phyloP scores from a whole-genome alignment of 2,329 filamentous ascomycete species.

The Sordariomycetes sp. region DNA sequence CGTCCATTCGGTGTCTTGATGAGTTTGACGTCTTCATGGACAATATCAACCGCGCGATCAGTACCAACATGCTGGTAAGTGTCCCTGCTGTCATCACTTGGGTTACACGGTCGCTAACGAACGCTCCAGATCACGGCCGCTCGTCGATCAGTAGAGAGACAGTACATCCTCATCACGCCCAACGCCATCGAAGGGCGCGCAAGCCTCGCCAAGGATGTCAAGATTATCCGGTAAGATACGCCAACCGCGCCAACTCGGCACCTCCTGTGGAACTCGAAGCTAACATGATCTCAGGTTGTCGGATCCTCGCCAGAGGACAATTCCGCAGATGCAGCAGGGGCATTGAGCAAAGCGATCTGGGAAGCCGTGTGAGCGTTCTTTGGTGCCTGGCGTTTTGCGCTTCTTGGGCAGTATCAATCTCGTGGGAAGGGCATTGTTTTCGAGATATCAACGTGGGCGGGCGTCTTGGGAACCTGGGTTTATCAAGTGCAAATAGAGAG shows the following conservation, averaged over 20 bases:
- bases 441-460: neutral
- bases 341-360: neutral
- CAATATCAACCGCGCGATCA: conserved; percentile 85
- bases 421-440: neutral
- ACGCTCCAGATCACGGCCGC: conserved; percentile 44
- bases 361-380: neutral
- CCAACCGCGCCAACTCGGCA: neutral
- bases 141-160: conserved; percentile 73
- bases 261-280: neutral
- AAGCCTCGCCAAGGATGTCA: conserved; percentile 57
- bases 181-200: conserved; percentile 62
- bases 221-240: conserved; percentile 55
- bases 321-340: conserved; percentile 19
- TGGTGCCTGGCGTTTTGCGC: neutral
- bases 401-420: neutral
- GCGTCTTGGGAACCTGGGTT: neutral
- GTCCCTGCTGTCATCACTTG: neutral
- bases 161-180: conserved; percentile 94
- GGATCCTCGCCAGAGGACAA: conserved; percentile 45
- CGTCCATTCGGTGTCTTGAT: conserved; percentile 85
- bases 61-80: conserved; percentile 84
- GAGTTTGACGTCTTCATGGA: conserved; percentile 99
- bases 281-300: conserved; percentile 29
- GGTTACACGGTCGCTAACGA: neutral
- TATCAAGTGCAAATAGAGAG: neutral